Base-by-base conservation (phyloP, 331 rosid species). In the Stylosanthes scabra region DNA sequence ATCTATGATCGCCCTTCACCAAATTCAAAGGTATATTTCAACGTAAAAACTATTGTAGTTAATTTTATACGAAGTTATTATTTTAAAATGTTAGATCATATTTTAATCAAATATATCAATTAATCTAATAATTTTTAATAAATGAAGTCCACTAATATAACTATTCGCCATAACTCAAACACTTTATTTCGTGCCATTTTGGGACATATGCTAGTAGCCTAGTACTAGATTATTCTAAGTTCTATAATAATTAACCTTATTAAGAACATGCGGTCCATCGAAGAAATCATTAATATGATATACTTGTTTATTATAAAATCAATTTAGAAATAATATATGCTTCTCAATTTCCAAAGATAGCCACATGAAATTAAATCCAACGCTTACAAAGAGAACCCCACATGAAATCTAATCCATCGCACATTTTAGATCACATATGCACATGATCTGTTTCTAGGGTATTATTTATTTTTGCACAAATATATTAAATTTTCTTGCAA, bases 291-390 rank as follows among this genome's bases (percentile, higher is more conserved):
- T 27, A 47, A 7, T 27, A 7, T 27, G 57, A 39, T 25, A 20
- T 66, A 12, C 27, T 3, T 42, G 11, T 3, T 20, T 28, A 13
- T 62, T 9, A 8, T 10, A 31, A 70, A 29, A 4, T 20, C 9
- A 13, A 7, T 28, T 13, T 61, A 3, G 63, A 60, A 77, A 68
- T 73, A 75, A 68, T 73, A 66, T 28, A 57, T 20, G 25, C 20
- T 73, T 72, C 59, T 40, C 10, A 63, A 28, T 73, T 15, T 80
- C 59, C 49, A 68, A 78, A 64, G 57, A 66, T 70, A 61, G n/a
- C 68, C 89, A 82, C 88, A 77, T 84, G 89, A 83, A 86, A 88
- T 81, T 84, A 74, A 84, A 81, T 90, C 91, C 79, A 39, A 77
- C 39, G 39, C 66, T 52, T 15, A 20, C 9, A 52, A 52, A 6